Evolutionary conservation across 2,329 filamentous ascomycete genomes (phyloP).

Genomic region (Thermochaetoides dissita): DNA sequence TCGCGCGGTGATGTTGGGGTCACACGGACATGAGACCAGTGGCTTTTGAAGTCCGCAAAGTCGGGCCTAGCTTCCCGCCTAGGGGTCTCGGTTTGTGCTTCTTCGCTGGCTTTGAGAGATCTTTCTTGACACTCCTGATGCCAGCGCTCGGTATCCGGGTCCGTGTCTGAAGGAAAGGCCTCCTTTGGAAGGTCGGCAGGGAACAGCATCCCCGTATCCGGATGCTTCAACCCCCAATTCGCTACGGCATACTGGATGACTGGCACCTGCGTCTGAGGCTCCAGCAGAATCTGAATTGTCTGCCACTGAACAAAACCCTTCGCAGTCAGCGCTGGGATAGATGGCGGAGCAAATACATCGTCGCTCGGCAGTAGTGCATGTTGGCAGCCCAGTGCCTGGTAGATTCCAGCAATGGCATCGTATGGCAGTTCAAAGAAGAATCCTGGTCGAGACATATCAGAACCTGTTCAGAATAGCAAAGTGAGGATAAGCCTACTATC

Average conservation of each 20-base stretch:
- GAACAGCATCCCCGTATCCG: constrained; percentile 57
- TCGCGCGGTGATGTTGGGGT: constrained; percentile 17
- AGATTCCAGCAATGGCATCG: constrained; percentile 75
- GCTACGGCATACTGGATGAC: constrained; percentile 70
- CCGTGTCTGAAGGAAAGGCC: constrained; percentile 59
- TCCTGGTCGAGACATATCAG: constrained; percentile 15
- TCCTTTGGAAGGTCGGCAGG: constrained; percentile 41
- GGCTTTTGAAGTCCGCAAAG: too few species aligned
- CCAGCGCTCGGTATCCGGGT: constrained; percentile 74
- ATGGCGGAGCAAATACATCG: constrained; percentile 59
- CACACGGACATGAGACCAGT: background rate
- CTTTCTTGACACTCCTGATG: constrained; percentile 63
- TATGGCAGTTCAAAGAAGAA: constrained; percentile 67
- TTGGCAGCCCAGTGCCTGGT: constrained; percentile 79
- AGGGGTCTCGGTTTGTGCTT: constrained; percentile 15
- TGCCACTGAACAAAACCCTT: constrained; percentile 89
- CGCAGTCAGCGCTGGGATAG: constrained; percentile 67
- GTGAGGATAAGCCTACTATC: constrained; percentile 36
- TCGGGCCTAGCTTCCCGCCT: constrained; percentile 19
- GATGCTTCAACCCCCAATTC: constrained; percentile 62
- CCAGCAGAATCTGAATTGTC: constrained; percentile 75
- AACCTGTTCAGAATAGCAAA: constrained; percentile 5
- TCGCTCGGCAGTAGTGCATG: constrained; percentile 69
- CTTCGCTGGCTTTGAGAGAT: constrained; percentile 40
- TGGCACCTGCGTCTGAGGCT: constrained; percentile 73